phyloP scores from a whole-genome alignment of 805 yeast genomes.

The Huiozyma naganishii region DNA sequence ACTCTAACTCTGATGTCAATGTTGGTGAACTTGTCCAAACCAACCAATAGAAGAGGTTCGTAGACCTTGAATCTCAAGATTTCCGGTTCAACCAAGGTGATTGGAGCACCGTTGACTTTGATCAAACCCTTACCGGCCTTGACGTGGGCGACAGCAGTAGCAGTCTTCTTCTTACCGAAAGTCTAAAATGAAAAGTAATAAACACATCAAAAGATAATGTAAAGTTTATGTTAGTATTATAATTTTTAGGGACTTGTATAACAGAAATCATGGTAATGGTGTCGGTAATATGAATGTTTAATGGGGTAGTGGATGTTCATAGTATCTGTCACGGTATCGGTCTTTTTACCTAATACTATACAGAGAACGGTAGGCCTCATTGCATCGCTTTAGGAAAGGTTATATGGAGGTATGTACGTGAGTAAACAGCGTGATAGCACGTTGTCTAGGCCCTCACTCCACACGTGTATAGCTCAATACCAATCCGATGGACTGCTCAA shows the following conservation, averaged over 20 bases:
- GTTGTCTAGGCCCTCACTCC: no score
- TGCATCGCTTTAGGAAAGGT: no score
- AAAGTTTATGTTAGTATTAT: constrained; percentile 8
- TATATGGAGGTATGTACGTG: no score
- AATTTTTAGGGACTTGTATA: neutral
- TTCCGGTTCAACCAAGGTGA: constrained; percentile 98
- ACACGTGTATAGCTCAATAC: no score
- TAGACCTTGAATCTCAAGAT: constrained; percentile 98
- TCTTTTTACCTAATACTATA: no score
- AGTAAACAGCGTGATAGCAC: no score
- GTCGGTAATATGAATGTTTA: no score
- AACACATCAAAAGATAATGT: neutral
- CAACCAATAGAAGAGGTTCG: constrained; percentile 98
- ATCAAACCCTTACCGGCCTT: constrained; percentile 99
- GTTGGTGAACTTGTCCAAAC: constrained; percentile 96
- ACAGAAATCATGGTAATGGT: neutral
- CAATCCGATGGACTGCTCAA: no score
- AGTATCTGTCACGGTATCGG: no score
- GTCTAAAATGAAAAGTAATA: constrained; percentile 44
- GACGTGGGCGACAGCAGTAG: constrained; percentile 99
- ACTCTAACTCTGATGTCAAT: constrained; percentile 98
- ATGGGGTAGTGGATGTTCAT: no score
- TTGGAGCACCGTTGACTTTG: constrained; percentile 99
- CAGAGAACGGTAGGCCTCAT: no score
- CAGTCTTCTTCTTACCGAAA: constrained; percentile 99